Evolutionary conservation across 2,329 filamentous ascomycete species (phyloP).

Genomic region (Ophiostoma perfectum): DNA sequence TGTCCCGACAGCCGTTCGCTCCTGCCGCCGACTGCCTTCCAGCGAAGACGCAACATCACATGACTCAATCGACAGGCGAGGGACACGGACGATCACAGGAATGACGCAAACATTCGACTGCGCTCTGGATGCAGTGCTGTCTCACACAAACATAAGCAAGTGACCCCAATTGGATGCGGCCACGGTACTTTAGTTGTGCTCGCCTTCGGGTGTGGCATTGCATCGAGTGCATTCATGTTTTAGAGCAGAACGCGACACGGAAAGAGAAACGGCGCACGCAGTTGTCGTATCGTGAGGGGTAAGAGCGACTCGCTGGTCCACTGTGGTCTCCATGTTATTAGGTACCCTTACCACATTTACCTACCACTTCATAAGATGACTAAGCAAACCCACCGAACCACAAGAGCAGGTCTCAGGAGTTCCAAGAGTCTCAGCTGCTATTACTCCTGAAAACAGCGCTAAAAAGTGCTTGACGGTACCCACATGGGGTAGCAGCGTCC

Average conservation of each 20-base stretch:
- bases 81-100: background rate
- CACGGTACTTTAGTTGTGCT: background rate
- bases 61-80: background rate
- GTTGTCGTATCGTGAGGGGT: conserved; percentile 3
- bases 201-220: background rate
- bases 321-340: background rate
- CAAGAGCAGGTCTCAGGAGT: background rate
- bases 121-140: background rate
- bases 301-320: background rate
- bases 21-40: conserved; percentile 19
- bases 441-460: conserved; percentile 12
- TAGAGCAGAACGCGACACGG: background rate
- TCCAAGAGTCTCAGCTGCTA: background rate
- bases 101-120: conserved; percentile 16
- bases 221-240: background rate
- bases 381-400: background rate
- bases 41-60: conserved; percentile 18
- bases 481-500: conserved; percentile 18
- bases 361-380: background rate
- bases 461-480: conserved; percentile 16
- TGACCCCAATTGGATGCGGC: background rate
- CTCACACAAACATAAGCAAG: background rate
- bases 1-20: conserved; percentile 15
- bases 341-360: background rate
- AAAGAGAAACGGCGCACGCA: background rate